These are phyloP conservation scores for Scytalidium lignicola DNA, from an alignment of 2,329 filamentous ascomycete genomes.

Conservation along the genomic window DNA sequence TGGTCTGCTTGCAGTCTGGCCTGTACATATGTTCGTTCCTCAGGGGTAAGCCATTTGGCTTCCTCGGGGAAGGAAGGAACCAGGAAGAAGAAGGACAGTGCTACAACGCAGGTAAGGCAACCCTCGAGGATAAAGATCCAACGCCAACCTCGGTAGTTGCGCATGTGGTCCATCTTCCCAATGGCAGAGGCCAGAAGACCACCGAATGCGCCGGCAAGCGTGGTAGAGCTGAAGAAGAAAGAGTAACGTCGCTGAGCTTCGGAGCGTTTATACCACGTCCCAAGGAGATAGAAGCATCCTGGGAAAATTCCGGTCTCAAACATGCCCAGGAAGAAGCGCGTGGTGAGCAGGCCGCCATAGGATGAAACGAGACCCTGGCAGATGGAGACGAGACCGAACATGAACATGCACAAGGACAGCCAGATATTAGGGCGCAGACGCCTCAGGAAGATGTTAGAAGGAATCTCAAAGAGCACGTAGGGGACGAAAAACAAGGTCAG, in stretches of 20 bases:
- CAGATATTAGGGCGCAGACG: slow-evolving; percentile 60
- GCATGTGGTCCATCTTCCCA: slow-evolving; percentile 74
- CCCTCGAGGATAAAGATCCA: slow-evolving; percentile 84
- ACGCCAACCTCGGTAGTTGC: slow-evolving; percentile 68
- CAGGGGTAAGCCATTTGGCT: slow-evolving; percentile 64
- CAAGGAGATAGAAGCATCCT: slow-evolving; percentile 68
- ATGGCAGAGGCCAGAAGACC: slow-evolving; percentile 82
- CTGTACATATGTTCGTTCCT: slow-evolving; percentile 63
- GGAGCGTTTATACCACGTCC: slow-evolving; percentile 83
- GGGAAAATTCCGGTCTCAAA: slow-evolving; percentile 75
- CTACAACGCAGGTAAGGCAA: slow-evolving; percentile 54
- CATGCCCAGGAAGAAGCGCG: slow-evolving; percentile 79
- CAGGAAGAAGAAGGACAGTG: slow-evolving; percentile 60
- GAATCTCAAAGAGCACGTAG: slow-evolving; percentile 68
- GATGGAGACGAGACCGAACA: slow-evolving; percentile 45
- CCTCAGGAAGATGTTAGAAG: slow-evolving; percentile 69
- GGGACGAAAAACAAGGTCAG: slow-evolving; percentile 80
- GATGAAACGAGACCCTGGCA: slow-evolving; percentile 40
- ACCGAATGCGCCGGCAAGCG: slow-evolving; percentile 77
- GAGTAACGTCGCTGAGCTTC: slow-evolving; percentile 90
- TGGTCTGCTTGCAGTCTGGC: slow-evolving; percentile 64
- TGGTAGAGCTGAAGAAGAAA: slow-evolving; percentile 87
- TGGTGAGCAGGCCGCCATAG: slow-evolving; percentile 70
- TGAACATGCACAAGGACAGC: slow-evolving; percentile 73
- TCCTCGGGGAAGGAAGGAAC: slow-evolving; percentile 73